Evolutionary conservation across 306 rosid species (phyloP).

Genomic region (Lathyrus sativus): DNA sequence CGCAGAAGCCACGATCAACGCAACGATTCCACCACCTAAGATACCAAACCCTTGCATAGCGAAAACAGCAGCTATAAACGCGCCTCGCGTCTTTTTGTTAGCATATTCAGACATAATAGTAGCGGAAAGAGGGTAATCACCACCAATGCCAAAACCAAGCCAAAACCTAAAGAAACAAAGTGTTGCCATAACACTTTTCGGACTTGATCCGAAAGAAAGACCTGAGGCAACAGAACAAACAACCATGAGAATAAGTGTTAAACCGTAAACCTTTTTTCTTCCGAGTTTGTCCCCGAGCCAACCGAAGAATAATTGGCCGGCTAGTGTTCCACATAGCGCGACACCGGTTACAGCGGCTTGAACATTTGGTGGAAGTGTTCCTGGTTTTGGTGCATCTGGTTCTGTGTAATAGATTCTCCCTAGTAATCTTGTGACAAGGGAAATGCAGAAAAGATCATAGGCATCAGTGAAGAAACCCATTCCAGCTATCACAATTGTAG

Average conservation of each 20-base stretch:
- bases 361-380: constrained; percentile 60
- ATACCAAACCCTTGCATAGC: constrained; percentile 93
- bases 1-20: constrained; percentile 50
- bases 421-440: constrained; percentile 64
- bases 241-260: constrained; percentile 72
- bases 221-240: constrained; percentile 63
- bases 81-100: constrained; percentile 80
- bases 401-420: constrained; percentile 60
- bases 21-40: constrained; percentile 64
- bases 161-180: constrained; percentile 80
- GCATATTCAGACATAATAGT: constrained; percentile 93
- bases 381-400: constrained; percentile 41
- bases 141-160: constrained; percentile 92
- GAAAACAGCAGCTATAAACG: constrained; percentile 77
- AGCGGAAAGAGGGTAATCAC: constrained; percentile 86
- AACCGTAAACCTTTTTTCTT: constrained; percentile 67
- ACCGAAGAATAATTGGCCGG: constrained; percentile 82
- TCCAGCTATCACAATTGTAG: constrained; percentile 79
- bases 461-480: constrained; percentile 95
- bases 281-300: constrained; percentile 92
- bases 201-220: constrained; percentile 49
- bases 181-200: constrained; percentile 52
- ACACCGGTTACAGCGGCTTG: constrained; percentile 72
- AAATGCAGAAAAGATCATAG: constrained; percentile 74
- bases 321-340: constrained; percentile 62